Evolutionary conservation across 768 basidiomycete genomes (phyloP), one percentile per base, ranked within the genome.

Genomic region (Aureoboletus auriporus): DNA sequence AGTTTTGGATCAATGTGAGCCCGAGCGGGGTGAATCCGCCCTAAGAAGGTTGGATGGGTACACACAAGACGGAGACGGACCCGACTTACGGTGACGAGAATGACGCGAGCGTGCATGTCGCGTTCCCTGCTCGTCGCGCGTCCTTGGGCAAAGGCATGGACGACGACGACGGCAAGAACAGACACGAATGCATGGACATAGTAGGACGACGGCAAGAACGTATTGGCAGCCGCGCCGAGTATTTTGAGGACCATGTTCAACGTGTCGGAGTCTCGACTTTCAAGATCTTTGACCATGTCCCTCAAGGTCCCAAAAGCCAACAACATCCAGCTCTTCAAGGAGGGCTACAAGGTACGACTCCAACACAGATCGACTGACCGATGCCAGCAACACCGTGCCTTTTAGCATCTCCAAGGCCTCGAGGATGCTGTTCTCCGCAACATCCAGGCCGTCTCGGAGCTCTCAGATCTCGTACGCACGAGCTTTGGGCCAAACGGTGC

Each of bases 381-480:
- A 57, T 53, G 8, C 8, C 47, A 17, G 33, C 27, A 17, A 27
- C n/a, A 5, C 6, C 35, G 8, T 8, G 26, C 8, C 0, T 20
- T 30, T 12, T 65, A 84, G 85, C 83, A 92, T 63, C 71, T 92
- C 33, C 80, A 84, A 70, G 95, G 95, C 1, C 75, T 99, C 50
- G 95, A 99, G 65, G 95, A 99, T 62, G 93, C 95, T n/a, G 87
- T 98, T 30, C 75, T 99, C 56, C 81, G 95, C 55, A 96, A 96
- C 72, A 95, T 97, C 61, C 84, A 92, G 61, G 96, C 96, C 9
- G 92, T 98, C n/a, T 77, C 83, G 39, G 95, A 99, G 64, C 77
- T 99, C 36, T 89, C 91, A 30, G 86, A 96, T 72, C 89, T 96
- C 54, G 92, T 98, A 40, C 78, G 94, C 59, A 97, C 96, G 36